phyloP scores from a whole-genome alignment of 306 rosid genomes.

The Lathyrus oleraceus region DNA sequence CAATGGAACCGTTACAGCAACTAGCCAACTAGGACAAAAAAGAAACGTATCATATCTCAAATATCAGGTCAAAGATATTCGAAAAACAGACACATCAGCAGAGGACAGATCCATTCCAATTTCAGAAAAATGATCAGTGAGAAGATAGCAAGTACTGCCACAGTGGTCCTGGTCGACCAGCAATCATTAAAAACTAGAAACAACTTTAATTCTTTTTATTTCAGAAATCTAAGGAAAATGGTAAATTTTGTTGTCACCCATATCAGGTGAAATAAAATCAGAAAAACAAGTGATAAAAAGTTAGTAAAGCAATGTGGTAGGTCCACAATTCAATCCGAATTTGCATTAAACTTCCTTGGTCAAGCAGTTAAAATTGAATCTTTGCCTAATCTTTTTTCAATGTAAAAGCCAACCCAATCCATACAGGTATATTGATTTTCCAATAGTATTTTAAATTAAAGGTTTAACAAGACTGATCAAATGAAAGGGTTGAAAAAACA shows the following conservation, averaged over 20 bases:
- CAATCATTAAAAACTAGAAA: conserved; percentile 17
- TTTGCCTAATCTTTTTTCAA: conserved; percentile 19
- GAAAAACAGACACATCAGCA: conserved; percentile 5
- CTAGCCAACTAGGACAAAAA: conserved; percentile 11
- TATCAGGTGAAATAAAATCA: conserved; percentile 13
- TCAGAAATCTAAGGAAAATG: conserved; percentile 32
- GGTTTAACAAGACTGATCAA: conserved; percentile 42
- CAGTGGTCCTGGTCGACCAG: conserved; percentile 40
- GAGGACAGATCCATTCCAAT: neutral
- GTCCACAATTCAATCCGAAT: conserved; percentile 10
- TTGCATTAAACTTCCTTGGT: conserved; percentile 27
- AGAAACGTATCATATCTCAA: neutral
- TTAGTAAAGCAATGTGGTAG: neutral
- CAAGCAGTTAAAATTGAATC: conserved; percentile 30
- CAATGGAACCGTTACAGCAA: neutral
- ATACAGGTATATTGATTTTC: conserved; percentile 47
- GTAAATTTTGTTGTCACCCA: conserved; percentile 3
- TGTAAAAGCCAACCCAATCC: conserved; percentile 46
- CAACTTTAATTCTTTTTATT: conserved; percentile 1
- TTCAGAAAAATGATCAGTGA: conserved; percentile 25
- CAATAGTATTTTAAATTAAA: conserved; percentile 34
- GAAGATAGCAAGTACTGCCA: neutral
- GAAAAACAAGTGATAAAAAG: conserved; percentile 5
- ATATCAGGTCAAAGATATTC: conserved; percentile 24
- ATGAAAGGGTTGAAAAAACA: conserved; percentile 48